Conservation (phyloP, 2,329 filamentous ascomycete genomes). For the Colletotrichum plurivorum region DNA sequence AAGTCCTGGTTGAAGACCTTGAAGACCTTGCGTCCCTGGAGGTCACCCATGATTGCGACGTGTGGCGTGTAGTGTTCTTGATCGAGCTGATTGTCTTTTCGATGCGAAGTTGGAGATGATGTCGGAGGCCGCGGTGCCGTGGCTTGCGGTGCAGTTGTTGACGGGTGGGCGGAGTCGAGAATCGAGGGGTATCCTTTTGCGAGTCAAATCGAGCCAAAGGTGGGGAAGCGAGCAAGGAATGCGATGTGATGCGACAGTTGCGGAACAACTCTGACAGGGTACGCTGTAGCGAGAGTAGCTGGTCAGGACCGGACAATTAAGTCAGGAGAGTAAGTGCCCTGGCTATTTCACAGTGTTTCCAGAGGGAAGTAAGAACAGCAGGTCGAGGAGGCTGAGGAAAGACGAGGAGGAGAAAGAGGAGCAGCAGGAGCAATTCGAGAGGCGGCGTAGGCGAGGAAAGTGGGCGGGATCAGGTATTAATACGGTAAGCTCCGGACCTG, state of each 20-base stretch:
- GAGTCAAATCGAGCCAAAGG: slow-evolving; percentile 38
- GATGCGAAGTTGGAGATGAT: slow-evolving; percentile 4
- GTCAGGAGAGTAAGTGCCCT: too few relatives aligned
- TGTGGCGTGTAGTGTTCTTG: background rate
- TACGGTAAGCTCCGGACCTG: slow-evolving; percentile 14
- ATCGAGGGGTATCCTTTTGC: slow-evolving; percentile 39
- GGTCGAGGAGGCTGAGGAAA: too few relatives aligned
- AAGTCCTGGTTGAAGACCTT: slow-evolving; percentile 99
- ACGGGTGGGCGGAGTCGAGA: slow-evolving; percentile 24
- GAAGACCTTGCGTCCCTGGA: slow-evolving; percentile 85
- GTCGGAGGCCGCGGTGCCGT: too few relatives aligned
- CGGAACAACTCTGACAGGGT: slow-evolving; percentile 35
- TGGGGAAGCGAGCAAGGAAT: slow-evolving; percentile 41
- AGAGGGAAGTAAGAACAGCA: too few relatives aligned
- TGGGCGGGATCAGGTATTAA: slow-evolving; percentile 24
- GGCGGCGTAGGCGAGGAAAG: slow-evolving; percentile 7
- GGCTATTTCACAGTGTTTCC: too few relatives aligned
- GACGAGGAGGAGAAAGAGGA: slow-evolving; percentile 9
- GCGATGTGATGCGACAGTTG: slow-evolving; percentile 40
- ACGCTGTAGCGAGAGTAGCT: slow-evolving; percentile 19
- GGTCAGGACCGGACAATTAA: too few relatives aligned
- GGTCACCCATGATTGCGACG: slow-evolving; percentile 54
- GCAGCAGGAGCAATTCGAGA: background rate
- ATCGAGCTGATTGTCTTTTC: too few relatives aligned
- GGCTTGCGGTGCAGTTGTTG: too few relatives aligned